Evolutionary conservation across 768 basidiomycete genomes (phyloP).

Genomic region (Gloeostereum incarnatum): DNA sequence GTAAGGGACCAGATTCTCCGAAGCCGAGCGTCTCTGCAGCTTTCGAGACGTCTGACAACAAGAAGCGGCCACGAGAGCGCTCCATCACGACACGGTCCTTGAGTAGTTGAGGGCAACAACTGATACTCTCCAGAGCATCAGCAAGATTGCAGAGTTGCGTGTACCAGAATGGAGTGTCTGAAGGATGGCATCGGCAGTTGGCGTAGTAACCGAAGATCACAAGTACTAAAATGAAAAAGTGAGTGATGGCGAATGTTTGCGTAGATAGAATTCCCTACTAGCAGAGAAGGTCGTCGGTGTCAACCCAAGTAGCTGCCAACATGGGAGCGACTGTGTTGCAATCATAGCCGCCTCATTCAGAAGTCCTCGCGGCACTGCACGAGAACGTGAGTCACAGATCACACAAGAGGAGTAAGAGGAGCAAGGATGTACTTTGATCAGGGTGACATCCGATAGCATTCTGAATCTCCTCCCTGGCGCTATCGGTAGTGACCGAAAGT

Average conservation of each 20-base stretch:
- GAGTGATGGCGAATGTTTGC: not conserved
- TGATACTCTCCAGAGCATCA: slow-evolving; percentile 35
- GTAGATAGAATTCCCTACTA: too few relatives aligned
- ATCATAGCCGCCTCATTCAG: not conserved
- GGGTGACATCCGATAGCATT: slow-evolving; percentile 67
- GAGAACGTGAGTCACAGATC: not conserved
- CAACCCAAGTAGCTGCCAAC: not conserved
- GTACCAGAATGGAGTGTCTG: slow-evolving; percentile 54
- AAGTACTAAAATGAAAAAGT: slow-evolving; percentile 36
- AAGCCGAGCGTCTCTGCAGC: slow-evolving; percentile 55
- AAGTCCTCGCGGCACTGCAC: slow-evolving; percentile 2
- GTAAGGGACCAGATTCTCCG: slow-evolving; percentile 45
- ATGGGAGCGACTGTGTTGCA: too few relatives aligned
- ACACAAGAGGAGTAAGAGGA: not conserved
- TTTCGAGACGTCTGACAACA: slow-evolving; percentile 38
- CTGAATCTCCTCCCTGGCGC: slow-evolving; percentile 64
- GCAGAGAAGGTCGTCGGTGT: too few relatives aligned
- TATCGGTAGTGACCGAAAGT: slow-evolving; percentile 43
- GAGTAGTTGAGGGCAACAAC: slow-evolving; percentile 35
- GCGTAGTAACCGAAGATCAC: slow-evolving; percentile 73
- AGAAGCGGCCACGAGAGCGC: slow-evolving; percentile 55
- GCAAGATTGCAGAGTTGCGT: slow-evolving; percentile 45
- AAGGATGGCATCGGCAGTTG: slow-evolving; percentile 75
- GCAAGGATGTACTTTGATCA: slow-evolving; percentile 51
- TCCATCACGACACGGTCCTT: slow-evolving; percentile 55